Conservation (phyloP, 2,329 filamentous ascomycete genomes). For the Alternaria arborescens region DNA sequence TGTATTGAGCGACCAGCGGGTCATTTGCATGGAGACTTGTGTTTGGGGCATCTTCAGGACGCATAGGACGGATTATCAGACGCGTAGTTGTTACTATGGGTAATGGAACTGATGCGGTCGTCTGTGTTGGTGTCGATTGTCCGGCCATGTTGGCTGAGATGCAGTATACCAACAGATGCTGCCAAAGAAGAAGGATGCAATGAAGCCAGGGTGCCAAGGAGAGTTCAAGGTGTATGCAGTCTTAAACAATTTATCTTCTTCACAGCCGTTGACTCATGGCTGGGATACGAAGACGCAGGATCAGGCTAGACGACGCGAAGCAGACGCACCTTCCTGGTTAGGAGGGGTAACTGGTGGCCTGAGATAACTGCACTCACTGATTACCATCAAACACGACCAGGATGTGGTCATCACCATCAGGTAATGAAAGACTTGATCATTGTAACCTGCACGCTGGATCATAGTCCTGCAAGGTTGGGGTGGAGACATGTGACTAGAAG, state of each 20-base stretch:
- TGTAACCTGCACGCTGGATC: background rate
- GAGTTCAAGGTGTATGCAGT: background rate
- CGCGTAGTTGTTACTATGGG: constrained; percentile 41
- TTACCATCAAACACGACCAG: background rate
- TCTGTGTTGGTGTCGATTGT: constrained; percentile 24
- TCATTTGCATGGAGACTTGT: constrained; percentile 41
- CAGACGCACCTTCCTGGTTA: constrained; percentile 16
- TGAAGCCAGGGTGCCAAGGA: background rate
- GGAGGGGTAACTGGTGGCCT: constrained; percentile 12
- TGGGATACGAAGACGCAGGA: background rate
- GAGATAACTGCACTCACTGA: background rate
- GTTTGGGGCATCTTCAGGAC: constrained; percentile 41
- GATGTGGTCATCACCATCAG: background rate
- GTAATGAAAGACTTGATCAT: background rate
- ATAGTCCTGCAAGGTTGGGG: background rate
- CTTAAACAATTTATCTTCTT: background rate
- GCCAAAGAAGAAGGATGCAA: background rate
- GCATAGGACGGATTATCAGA: constrained; percentile 44
- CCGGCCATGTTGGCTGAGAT: constrained; percentile 24
- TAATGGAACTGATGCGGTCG: constrained; percentile 32
- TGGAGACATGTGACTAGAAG: constrained; percentile 1
- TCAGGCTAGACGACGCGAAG: background rate
- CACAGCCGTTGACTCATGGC: background rate
- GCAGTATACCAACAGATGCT: background rate
- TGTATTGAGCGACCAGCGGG: constrained; percentile 44